These are phyloP conservation scores for Monosporascus sp. DNA, from an alignment of 2,329 filamentous ascomycete species.

Conservation along the genomic window DNA sequence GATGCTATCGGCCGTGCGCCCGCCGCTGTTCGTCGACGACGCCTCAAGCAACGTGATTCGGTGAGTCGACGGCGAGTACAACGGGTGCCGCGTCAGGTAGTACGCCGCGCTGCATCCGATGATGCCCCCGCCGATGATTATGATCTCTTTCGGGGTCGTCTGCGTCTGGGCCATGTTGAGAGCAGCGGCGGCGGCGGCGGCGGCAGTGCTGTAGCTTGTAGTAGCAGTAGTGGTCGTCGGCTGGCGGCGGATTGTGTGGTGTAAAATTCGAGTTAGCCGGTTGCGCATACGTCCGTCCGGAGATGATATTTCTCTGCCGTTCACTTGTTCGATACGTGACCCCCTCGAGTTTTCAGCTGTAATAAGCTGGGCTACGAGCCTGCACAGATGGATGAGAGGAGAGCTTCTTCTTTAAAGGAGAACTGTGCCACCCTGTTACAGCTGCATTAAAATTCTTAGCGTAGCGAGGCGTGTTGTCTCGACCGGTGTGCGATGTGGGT, in stretches of 20 bases:
- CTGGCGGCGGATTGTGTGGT: not conserved
- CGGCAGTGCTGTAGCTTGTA: not conserved
- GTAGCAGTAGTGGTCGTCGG: not conserved
- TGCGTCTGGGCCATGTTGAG: too few species aligned
- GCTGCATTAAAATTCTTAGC: too few species aligned
- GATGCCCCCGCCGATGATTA: conserved; percentile 60
- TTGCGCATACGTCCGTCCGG: too few species aligned
- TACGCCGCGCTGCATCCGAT: conserved; percentile 72
- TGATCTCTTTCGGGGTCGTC: conserved; percentile 20
- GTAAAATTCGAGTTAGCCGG: not conserved
- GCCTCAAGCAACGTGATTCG: conserved; percentile 69
- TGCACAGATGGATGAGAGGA: too few species aligned
- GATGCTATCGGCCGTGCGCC: conserved; percentile 27
- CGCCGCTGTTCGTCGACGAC: conserved; percentile 37
- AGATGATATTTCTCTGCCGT: too few species aligned
- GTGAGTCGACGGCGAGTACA: conserved; percentile 58
- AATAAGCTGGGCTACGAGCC: too few species aligned
- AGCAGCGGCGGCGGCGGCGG: not conserved
- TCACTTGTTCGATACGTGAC: too few species aligned
- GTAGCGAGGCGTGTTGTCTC: too few species aligned
- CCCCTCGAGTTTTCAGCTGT: too few species aligned
- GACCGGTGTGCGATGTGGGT: not conserved
- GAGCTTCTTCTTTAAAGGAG: too few species aligned
- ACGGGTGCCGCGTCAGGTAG: conserved; percentile 65
- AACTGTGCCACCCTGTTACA: too few species aligned